Evolutionary conservation across 257 asterid genomes (phyloP), one percentile per base, ranked within the genome.

Genomic region (Nicotiana paniculata): DNA sequence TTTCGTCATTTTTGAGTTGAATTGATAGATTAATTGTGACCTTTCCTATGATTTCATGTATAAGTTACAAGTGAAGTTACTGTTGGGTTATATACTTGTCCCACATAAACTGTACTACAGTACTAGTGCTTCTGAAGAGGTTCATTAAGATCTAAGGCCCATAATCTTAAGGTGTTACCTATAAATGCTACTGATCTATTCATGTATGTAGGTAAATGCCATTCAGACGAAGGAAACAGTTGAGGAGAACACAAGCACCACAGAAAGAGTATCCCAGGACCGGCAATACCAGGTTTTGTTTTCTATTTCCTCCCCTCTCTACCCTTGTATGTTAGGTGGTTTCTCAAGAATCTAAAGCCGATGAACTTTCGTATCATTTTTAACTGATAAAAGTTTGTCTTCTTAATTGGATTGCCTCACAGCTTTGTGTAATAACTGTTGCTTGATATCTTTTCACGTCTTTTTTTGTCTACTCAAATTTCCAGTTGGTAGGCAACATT

Each of bases 211-310:
- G 98, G 97, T 95, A 84, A 95, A 95, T 86, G 97, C 98, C 57
- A 95, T 95, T 76, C 97, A 95, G 89, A 91, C 92, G 97, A 94
- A 95, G 88, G 99, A 95, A 91, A 95, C 97, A 64, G 96, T 92
- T 3, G 99, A 95, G 90, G 99, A 93, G 92, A 91, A 95, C 78
- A 88, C 93, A 16, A 95, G 94, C 93, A 93, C 99, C 33, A 95
- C 97, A 4, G 98, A 93, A 64, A 90, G 98, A 87, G 97, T 95
- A 64, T 93, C 93, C 90, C 98, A 93, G 86, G 99, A 95, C 86
- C 94, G 99, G 62, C 99, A 95, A 83, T 95, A 95, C 76, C 99
- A 95, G 97, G 99, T 95, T 79, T 21, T 4, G 83, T 74, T 43
- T 17, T 39, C 67, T 64, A n/a, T 18, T 46, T 37, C 85, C 30